Evolutionary conservation across 2,329 filamentous ascomycete species (phyloP), one percentile per base, ranked within the genome.

Genomic region (Paramyrothecium sp.): DNA sequence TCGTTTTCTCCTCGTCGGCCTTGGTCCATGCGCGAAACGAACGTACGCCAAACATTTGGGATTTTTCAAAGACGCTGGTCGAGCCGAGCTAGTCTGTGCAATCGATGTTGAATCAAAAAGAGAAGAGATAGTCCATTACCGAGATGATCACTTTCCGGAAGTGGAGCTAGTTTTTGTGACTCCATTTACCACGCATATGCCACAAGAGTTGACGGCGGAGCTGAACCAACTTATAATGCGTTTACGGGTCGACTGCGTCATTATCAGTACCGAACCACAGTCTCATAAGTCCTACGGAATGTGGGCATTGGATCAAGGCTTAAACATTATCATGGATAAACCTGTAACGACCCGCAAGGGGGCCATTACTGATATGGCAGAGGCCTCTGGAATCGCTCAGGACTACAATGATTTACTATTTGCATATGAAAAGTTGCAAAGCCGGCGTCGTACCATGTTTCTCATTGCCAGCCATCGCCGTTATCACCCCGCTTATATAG

Each of bases 291-390:
- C 48, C 19, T 57, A 57, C 46, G 55, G 55, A 21, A 51, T 57
- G 16, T 57, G 55, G 55, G 55, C 55, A 17, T 30, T 57, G 21
- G 22, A 41, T n/a, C 51, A 20, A 8, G 55, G 55, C 33, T 23
- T 54, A 19, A 48, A 57, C 46, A 23, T 57, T 38, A 57, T 57
- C 38, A 57, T 57, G 55, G 55, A 57, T 51, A 57, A 57, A 51
- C 55, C 55, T 21, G 54, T 57, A 33, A 49, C 55, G 52, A 57
- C 55, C 7, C 21, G 55, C 11, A 50, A 51, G 17, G 23, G 44
- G 7, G 55, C 38, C n/a, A 20, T 48, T 17, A 53, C 26, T 26
- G 34, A 51, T 22, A 33, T 57, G 13, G 20, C 34, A 10, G 20
- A 48, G 17, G 52, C 55, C 11, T 48, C 33, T 54, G 52, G 55